Conservation (phyloP, 2,329 filamentous ascomycete genomes). For the Botrytis pseudocinerea region DNA sequence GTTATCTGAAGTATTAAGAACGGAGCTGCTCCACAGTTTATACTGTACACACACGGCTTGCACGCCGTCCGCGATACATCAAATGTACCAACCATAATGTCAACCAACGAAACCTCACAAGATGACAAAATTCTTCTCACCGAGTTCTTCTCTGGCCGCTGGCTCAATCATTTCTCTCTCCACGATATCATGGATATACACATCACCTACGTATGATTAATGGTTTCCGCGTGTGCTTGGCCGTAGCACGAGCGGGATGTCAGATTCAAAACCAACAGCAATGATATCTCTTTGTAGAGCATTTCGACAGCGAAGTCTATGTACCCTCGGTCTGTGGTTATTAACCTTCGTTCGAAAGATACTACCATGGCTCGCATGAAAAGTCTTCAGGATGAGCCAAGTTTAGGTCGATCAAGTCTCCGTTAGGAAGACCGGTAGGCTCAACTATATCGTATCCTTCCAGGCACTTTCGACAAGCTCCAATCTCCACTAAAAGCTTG, state of each 20-base stretch:
- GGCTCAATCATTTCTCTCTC: not conserved
- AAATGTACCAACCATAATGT: not conserved
- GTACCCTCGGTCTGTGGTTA: not conserved
- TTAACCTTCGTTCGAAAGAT: fast-evolving
- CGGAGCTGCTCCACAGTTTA: not conserved
- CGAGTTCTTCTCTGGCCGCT: not conserved
- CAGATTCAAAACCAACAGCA: not conserved
- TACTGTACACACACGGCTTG: not conserved
- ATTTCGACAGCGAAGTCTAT: not conserved
- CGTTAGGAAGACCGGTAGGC: too few relatives aligned
- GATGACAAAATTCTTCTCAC: not conserved
- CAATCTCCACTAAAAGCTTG: too few relatives aligned
- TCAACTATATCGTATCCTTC: too few relatives aligned
- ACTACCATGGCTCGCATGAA: not conserved
- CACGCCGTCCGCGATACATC: not conserved
- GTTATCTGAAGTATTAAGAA: not conserved
- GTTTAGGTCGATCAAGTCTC: too few relatives aligned
- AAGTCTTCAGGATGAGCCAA: too few relatives aligned
- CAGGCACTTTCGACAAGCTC: too few relatives aligned
- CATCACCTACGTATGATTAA: too few relatives aligned
- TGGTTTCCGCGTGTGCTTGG: not conserved
- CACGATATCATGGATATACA: not conserved
- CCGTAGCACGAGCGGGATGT: not conserved
- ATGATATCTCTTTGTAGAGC: not conserved
- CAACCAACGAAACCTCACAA: not conserved